Evolutionary conservation across 2,329 filamentous ascomycete genomes (phyloP), one percentile per base, ranked within the genome.

Genomic region (Lachnellula willkommii): DNA sequence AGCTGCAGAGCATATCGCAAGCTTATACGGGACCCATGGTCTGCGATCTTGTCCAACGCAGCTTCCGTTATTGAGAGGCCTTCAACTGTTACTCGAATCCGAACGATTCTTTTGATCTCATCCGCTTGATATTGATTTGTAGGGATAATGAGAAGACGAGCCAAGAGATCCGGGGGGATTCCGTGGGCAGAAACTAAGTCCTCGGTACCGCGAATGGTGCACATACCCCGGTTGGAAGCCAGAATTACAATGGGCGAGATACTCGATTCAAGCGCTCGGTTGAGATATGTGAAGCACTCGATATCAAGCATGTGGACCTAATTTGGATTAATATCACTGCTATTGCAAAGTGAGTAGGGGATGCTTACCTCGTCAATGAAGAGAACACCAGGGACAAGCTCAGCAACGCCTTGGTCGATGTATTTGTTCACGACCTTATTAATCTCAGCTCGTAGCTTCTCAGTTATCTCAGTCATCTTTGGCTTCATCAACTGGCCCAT

Each of bases 401-500:
- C 94, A 6, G 94, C 94, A 35, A 97, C 91, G 60, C 94, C 94
- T 75, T 97, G 93, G 71, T 97, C 94, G 65, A 99, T 99, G 75
- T 97, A 99, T 73, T 93, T 91, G 80, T 91, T 96, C 64, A 99
- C 94, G 32, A 99, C 93, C 77, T 97, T 97, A 83, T 99, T 96
- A 77, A 99, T 97, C 77, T 99, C 94, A 54, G 83, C 79, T 58
- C 94, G 84, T 69, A 99, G 78, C 78, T 99, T 99, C 75, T 99
- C 94, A 32, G 94, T 99, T 69, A 99, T 97, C 73, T 99, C 94
- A 5, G 94, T 99, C 85, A 96, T 96, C 79, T 95, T 95, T 60
- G 94, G 94, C 81, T 97, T 97, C 91, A 97, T 96, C 69, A 99
- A 77, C 75, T 99, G 94, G 67, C 94, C 94, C 93, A 99, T 97